These are phyloP conservation scores for Ogataea corticis DNA, from an alignment of 805 yeast genomes.

Conservation along the genomic window DNA sequence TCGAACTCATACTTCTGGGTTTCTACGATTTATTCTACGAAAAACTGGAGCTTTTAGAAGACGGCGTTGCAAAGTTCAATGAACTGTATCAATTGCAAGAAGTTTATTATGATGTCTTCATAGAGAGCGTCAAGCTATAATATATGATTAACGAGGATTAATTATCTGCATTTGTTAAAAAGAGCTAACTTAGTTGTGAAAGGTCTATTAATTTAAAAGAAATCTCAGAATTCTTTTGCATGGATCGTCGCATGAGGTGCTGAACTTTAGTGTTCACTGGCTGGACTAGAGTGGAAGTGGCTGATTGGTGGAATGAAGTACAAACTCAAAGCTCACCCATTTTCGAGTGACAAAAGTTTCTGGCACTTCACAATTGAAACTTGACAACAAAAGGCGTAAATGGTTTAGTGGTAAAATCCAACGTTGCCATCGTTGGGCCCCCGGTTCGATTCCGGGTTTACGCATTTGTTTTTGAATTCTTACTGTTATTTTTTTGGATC, in stretches of 20 bases:
- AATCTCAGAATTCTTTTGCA: no score
- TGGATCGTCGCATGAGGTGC: no score
- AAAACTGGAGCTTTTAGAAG: conserved; percentile 8
- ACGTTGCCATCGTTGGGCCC: conserved; percentile 31
- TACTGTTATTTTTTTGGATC: not conserved
- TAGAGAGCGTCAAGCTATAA: conserved; percentile 18
- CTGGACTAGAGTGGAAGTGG: no score
- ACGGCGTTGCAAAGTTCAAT: conserved; percentile 5
- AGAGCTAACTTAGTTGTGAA: no score
- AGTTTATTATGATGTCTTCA: conserved; percentile 16
- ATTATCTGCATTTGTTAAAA: no score
- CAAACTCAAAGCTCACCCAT: no score
- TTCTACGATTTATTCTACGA: conserved; percentile 22
- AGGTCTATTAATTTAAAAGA: no score
- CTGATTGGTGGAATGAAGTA: no score
- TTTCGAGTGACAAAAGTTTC: no score
- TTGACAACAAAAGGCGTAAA: conserved; percentile 16
- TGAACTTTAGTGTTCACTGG: no score
- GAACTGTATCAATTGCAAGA: conserved; percentile 17
- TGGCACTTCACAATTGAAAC: no score
- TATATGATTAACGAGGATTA: not conserved
- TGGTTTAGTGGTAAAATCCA: conserved; percentile 31
- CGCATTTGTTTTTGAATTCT: conserved; percentile 20
- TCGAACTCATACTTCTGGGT: conserved; percentile 20
- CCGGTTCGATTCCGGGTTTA: conserved; percentile 31